Conservation (phyloP, 331 rosid genomes). For the Cydonia oblonga region DNA sequence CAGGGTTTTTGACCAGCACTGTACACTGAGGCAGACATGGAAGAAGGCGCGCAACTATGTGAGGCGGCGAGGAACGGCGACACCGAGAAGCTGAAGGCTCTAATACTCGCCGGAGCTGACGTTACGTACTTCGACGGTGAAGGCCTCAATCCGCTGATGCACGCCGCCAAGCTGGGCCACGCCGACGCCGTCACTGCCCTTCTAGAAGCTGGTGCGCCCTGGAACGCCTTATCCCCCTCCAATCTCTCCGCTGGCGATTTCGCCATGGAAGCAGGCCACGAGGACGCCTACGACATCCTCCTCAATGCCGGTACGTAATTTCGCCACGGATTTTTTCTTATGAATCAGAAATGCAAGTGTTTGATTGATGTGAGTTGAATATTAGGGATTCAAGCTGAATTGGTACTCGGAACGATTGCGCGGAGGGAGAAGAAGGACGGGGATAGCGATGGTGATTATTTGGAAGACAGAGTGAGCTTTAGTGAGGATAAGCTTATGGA, state of each 20-base stretch:
- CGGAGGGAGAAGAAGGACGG: constrained; percentile 38
- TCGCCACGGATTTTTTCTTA: not conserved
- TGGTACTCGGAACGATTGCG: constrained; percentile 68
- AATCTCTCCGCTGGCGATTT: constrained; percentile 69
- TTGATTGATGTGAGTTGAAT: not conserved
- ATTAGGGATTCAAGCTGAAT: constrained; percentile 75
- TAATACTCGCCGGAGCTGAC: constrained; percentile 54
- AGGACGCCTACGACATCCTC: constrained; percentile 51
- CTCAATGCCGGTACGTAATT: constrained; percentile 51
- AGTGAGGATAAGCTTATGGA: constrained; percentile 88
- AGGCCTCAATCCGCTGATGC: constrained; percentile 80
- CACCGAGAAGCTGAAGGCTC: constrained; percentile 29
- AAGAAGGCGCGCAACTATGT: constrained; percentile 36
- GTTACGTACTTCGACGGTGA: constrained; percentile 48
- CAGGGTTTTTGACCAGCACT: not conserved
- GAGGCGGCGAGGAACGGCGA: constrained; percentile 66
- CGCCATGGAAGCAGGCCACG: constrained; percentile 60
- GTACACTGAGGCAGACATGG: constrained; percentile 23
- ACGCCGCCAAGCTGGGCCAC: constrained; percentile 76
- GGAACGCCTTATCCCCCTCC: constrained; percentile 87
- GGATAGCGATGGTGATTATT: constrained; percentile 37
- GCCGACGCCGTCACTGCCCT: constrained; percentile 40
- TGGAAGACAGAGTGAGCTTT: constrained; percentile 72
- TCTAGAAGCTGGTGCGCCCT: constrained; percentile 70
- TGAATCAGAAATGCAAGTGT: not conserved